A percentile compares a stretch with the other conserved stretches of the same genome.
Evolutionary conservation across 2,329 filamentous ascomycete species (phyloP).

Genomic region (Xylariaceae sp.): DNA sequence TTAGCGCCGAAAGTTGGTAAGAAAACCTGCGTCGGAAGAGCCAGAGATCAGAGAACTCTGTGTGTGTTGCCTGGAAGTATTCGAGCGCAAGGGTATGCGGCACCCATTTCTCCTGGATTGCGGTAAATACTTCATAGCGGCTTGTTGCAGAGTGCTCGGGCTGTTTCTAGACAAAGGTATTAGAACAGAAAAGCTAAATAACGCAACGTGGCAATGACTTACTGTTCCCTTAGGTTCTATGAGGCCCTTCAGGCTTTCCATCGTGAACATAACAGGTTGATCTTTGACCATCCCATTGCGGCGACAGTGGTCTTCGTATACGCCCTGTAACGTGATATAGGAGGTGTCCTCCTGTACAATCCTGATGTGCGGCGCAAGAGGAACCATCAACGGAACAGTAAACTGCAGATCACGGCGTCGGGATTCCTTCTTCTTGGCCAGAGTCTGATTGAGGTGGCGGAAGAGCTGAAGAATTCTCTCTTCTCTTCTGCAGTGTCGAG

Average conservation of each 20-base stretch:
- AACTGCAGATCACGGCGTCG: constrained; percentile 92
- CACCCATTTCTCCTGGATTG: constrained; percentile 92
- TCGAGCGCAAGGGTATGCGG: constrained; percentile 76
- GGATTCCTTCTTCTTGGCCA: constrained; percentile 91
- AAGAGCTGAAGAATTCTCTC: constrained; percentile 95
- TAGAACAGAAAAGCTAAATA: no score
- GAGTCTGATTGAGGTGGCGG: constrained; percentile 90
- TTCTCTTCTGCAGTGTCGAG: constrained; percentile 86
- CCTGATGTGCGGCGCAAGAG: constrained; percentile 87
- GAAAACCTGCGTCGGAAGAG: constrained; percentile 96
- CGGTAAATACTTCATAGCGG: constrained; percentile 85
- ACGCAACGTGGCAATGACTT: constrained; percentile 29
- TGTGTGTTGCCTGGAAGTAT: constrained; percentile 85
- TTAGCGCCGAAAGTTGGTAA: constrained; percentile 90
- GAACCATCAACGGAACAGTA: constrained; percentile 92
- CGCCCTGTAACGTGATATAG: constrained; percentile 88
- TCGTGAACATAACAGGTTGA: constrained; percentile 88
- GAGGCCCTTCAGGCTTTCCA: constrained; percentile 84
- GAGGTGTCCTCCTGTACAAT: constrained; percentile 94
- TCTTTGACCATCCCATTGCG: constrained; percentile 86
- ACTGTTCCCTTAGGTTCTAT: constrained; percentile 62
- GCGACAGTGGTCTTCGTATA: constrained; percentile 95
- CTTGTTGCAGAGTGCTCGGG: constrained; percentile 67
- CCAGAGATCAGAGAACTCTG: constrained; percentile 92
- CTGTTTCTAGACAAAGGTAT: constrained; percentile 48